Conservation (phyloP, 106 monocot genomes). For the Dioscorea zingiberensis region DNA sequence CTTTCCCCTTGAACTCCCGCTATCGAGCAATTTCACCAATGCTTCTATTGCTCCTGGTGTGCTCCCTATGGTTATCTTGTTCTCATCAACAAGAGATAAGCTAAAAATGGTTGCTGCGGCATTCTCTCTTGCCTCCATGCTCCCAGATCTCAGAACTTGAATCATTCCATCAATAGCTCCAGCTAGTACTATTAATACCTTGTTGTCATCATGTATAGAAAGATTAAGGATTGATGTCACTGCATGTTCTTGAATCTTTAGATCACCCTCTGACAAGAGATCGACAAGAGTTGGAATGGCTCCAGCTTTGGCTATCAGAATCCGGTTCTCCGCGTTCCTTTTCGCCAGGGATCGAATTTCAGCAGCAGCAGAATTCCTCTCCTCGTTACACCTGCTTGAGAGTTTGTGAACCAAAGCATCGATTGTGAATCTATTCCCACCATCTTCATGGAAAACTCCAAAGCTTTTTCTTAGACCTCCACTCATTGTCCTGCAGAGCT, state of each 20-base stretch:
- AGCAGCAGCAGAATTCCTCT: conserved; percentile 57
- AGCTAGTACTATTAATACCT: conserved; percentile 62
- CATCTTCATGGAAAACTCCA: conserved; percentile 25
- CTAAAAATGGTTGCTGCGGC: conserved; percentile 91
- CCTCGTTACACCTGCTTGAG: conserved; percentile 32
- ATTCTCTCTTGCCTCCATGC: conserved; percentile 92
- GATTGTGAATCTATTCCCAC: conserved; percentile 24
- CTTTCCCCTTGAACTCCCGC: conserved; percentile 62
- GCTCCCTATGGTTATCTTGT: no score
- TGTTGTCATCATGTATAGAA: conserved; percentile 69
- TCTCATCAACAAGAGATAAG: conserved; percentile 68
- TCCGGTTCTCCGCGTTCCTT: conserved; percentile 68
- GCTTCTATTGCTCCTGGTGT: conserved; percentile 73
- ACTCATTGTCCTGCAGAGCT: conserved; percentile 21
- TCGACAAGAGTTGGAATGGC: conserved; percentile 50
- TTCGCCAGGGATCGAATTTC: conserved; percentile 70
- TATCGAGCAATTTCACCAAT: conserved; percentile 64
- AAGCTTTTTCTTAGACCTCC: conserved; percentile 28
- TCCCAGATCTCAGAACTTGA: conserved; percentile 51
- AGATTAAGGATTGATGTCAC: conserved; percentile 63
- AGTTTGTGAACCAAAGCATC: conserved; percentile 40
- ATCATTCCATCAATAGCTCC: conserved; percentile 72
- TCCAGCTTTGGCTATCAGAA: conserved; percentile 58
- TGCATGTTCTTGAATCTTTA: conserved; percentile 62
- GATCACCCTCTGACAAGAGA: conserved; percentile 41